Conservation (phyloP, 2,329 filamentous ascomycete genomes). For the Didymella keratinophila region DNA sequence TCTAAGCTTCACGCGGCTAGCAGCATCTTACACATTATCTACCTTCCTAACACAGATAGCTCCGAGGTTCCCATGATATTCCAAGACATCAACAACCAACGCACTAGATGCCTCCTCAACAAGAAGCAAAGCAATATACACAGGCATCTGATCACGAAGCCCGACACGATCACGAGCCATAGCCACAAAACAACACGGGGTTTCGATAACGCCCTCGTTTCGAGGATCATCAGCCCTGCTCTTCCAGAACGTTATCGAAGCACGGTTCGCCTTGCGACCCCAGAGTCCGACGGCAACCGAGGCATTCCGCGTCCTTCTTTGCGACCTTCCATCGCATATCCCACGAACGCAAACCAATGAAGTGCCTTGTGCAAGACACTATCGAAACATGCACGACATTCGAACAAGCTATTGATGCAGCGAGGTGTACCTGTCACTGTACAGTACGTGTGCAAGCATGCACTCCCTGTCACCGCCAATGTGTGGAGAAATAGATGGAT, state of each 20-base stretch:
- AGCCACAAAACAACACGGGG: conserved; percentile 8
- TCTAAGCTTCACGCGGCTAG: conserved; percentile 15
- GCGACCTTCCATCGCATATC: conserved; percentile 36
- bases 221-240: conserved; percentile 8
- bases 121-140: conserved; percentile 18
- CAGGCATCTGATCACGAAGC: conserved; percentile 5
- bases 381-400: conserved; percentile 23
- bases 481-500: conserved; percentile 9
- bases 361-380: conserved; percentile 8
- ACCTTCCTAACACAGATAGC: conserved; percentile 22
- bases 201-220: conserved; percentile 11
- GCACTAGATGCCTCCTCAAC: conserved; percentile 11
- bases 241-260: conserved; percentile 33
- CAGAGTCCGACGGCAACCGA: conserved; percentile 29
- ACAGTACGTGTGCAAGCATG: conserved; percentile 19
- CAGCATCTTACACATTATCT: not conserved
- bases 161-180: conserved; percentile 11
- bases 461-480: conserved; percentile 8
- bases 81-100: conserved; percentile 5
- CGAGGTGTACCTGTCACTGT: conserved; percentile 26
- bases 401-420: conserved; percentile 31
- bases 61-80: conserved; percentile 8
- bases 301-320: conserved; percentile 29
- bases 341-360: conserved; percentile 23
- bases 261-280: conserved; percentile 25